phyloP scores from a whole-genome alignment of 2,329 filamentous ascomycete species.

The Xylariaceae sp. region DNA sequence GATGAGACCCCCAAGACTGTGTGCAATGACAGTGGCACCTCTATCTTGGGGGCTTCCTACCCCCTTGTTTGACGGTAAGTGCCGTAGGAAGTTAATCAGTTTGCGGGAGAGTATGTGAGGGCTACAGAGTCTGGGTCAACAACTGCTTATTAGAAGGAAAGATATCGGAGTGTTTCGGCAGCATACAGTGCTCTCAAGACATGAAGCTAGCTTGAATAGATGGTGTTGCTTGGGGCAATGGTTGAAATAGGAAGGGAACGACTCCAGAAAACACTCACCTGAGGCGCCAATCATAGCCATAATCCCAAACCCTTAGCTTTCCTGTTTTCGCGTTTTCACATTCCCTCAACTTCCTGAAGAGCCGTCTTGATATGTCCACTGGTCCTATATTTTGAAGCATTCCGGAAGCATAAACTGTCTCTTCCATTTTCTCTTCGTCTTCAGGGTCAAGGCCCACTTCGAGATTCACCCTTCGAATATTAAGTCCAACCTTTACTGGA shows the following conservation, averaged over 20 bases:
- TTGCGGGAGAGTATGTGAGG: slow-evolving; percentile 75
- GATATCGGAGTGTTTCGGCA: no score
- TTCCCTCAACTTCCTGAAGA: slow-evolving; percentile 78
- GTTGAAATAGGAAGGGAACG: no score
- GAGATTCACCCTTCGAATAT: slow-evolving; percentile 88
- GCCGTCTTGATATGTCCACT: slow-evolving; percentile 82
- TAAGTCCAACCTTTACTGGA: slow-evolving; percentile 89
- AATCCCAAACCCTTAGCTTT: slow-evolving; percentile 81
- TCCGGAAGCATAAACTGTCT: slow-evolving; percentile 82
- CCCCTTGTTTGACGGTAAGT: slow-evolving; percentile 74
- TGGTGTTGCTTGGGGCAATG: no score
- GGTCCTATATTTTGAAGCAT: slow-evolving; percentile 93
- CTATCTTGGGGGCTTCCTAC: slow-evolving; percentile 56
- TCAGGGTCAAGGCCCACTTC: slow-evolving; percentile 82
- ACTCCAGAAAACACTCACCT: no score
- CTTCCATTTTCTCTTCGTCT: slow-evolving; percentile 82
- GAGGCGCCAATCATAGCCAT: slow-evolving; percentile 93
- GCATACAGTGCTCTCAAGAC: no score
- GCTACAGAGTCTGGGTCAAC: no score
- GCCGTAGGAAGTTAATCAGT: slow-evolving; percentile 75
- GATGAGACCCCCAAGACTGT: slow-evolving; percentile 86
- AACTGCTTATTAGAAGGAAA: no score
- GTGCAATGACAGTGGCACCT: slow-evolving; percentile 83
- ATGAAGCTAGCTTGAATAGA: no score
- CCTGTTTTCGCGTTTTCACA: slow-evolving; percentile 75